Evolutionary conservation across 1,139 yeast species (phyloP).

Genomic region (Torulaspora pretoriensis): DNA sequence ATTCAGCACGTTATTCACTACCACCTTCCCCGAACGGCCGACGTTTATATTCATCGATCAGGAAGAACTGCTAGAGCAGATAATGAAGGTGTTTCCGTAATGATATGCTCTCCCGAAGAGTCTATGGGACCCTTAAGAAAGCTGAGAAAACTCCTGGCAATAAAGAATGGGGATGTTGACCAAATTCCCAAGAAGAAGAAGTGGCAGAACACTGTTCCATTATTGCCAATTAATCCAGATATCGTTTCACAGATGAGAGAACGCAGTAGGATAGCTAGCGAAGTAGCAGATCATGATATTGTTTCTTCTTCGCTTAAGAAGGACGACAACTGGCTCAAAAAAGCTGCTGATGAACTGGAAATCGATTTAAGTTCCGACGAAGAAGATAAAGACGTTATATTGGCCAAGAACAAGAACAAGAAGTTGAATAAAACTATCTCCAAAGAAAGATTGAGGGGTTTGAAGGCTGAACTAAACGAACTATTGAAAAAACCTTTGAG

Average conservation of each 20-base stretch:
- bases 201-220: constrained; percentile 58
- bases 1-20: constrained; percentile 95
- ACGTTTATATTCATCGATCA: constrained; percentile 89
- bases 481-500: constrained; percentile 58
- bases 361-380: constrained; percentile 59
- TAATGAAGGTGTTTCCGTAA: constrained; percentile 86
- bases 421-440: constrained; percentile 53
- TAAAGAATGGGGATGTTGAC: constrained; percentile 29
- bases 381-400: constrained; percentile 58
- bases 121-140: constrained; percentile 82
- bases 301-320: constrained; percentile 58
- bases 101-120: constrained; percentile 91
- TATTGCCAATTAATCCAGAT: constrained; percentile 74
- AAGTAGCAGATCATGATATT: constrained; percentile 67
- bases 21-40: constrained; percentile 92
- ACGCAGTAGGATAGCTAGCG: constrained; percentile 64
- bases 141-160: constrained; percentile 59
- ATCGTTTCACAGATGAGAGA: constrained; percentile 65
- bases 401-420: constrained; percentile 60
- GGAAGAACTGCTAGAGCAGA: constrained; percentile 99
- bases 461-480: constrained; percentile 54
- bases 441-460: constrained; percentile 46
- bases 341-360: constrained; percentile 93
- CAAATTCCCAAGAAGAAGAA: constrained; percentile 32
- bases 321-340: constrained; percentile 75